Percentiles rank a stretch among this genome's conserved stretches.
Evolutionary conservation across 176 grass and related monocot genomes (phyloP).

Genomic region (Sorghum bicolor): Sorghum_bicolor_NCBIv3 NC_012871.2:60667001-60667500

Average conservation of each 20-base stretch:
- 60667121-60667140: not conserved
- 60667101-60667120: not conserved
- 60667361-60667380: not conserved
- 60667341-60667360: not conserved
- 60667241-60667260: conserved; percentile 70
- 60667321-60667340: not conserved
- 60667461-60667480: not conserved
- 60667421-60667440: not conserved
- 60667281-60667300: not conserved
- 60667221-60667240: conserved; percentile 68
- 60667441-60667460: conserved; percentile 36
- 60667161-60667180: not conserved
- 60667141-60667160: conserved; percentile 6
- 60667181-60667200: conserved; percentile 49
- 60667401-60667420: not conserved
- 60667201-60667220: conserved; percentile 58
- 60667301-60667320: not conserved
- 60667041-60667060: not conserved
- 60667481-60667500: not conserved
- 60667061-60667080: conserved; percentile 1
- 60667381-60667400: not conserved
- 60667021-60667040: not conserved
- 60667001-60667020: not conserved
- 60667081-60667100: conserved; percentile 48
- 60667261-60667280: not conserved